Evolutionary conservation across 164 flowering plant species (phyloP).

Genomic region (Umbellularia californica): DNA sequence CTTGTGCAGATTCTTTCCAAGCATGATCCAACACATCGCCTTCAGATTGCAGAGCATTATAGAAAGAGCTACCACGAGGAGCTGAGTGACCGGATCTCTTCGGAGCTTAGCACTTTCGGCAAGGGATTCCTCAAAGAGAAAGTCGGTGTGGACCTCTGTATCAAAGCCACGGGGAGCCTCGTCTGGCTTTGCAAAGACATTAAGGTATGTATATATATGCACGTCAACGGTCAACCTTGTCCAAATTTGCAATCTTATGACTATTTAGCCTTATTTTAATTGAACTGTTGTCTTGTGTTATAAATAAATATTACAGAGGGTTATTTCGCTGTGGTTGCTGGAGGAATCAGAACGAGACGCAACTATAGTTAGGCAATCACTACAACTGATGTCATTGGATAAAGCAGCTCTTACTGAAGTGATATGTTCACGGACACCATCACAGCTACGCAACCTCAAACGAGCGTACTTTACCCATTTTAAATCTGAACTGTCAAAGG

Average conservation of each 20-base stretch:
- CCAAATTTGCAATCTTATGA: no score
- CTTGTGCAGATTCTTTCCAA: not conserved
- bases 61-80: not conserved
- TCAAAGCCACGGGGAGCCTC: not conserved
- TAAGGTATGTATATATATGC: not conserved
- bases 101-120: not conserved
- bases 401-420: slow-evolving; percentile 33
- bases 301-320: slow-evolving; percentile 19
- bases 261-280: no score
- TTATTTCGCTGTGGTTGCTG: slow-evolving; percentile 35
- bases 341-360: slow-evolving; percentile 38
- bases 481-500: slow-evolving; percentile 21
- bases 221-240: no score
- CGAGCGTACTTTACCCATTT: slow-evolving; percentile 30
- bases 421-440: slow-evolving; percentile 39
- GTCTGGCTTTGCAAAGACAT: not conserved
- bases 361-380: slow-evolving; percentile 16
- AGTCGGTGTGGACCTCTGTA: not conserved
- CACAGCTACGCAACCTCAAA: slow-evolving; percentile 33
- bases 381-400: slow-evolving; percentile 15
- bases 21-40: not conserved
- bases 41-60: not conserved
- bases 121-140: not conserved
- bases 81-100: not conserved
- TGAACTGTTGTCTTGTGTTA: not conserved